Base-by-base conservation (phyloP, 768 basidiomycete genomes). In the Neoboletus magnificus region DNA sequence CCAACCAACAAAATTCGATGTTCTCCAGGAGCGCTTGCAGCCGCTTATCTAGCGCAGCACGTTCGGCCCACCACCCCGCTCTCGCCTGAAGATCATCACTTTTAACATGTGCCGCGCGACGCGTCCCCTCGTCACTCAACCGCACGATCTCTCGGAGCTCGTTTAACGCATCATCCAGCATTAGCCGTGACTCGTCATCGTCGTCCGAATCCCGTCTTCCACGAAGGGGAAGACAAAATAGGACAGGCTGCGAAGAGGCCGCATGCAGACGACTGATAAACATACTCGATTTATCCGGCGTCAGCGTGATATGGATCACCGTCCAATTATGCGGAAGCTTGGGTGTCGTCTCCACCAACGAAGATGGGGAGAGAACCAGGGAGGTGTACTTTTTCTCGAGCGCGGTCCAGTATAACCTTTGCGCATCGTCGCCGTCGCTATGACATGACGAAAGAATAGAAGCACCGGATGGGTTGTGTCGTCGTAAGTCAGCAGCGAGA, bases 1-100 rank as follows among this genome's bases (percentile, higher is more conserved):
- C 96, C 3, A 99, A 78, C 97, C 97, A 98, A 66, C 90, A 93
- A 62, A 91, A 94, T 68, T 98, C 97, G 42, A 99, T 86, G 59
- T 87, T 92, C 59, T 84, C 83, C 33, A 97, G 69, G 7, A 99
- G 71, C 30, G 83, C 82, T 54, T 82, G 77, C 64, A 99, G 68
- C 23, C 93, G 80, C 45, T 75, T 76, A 64, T 98, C 94, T n/a
- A 98, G 77, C 22, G 78, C 81, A 23, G 76, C 73, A 4, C 97
- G 79, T 50, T 85, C 80, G 35, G 82, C 84, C 97, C 97, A 99
- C 97, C 97, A 98, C 2, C 76, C 79, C 0, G 79, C 75, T 57
- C 86, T 78, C 1, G 83, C 90, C 30, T 81, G 80, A 42, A 76
- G 75, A 55, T 89, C 84, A 40, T 87, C 82, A 30, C 81, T 74